phyloP scores from a whole-genome alignment of 2,329 filamentous ascomycete species.

The Tympanopsis confertula region DNA sequence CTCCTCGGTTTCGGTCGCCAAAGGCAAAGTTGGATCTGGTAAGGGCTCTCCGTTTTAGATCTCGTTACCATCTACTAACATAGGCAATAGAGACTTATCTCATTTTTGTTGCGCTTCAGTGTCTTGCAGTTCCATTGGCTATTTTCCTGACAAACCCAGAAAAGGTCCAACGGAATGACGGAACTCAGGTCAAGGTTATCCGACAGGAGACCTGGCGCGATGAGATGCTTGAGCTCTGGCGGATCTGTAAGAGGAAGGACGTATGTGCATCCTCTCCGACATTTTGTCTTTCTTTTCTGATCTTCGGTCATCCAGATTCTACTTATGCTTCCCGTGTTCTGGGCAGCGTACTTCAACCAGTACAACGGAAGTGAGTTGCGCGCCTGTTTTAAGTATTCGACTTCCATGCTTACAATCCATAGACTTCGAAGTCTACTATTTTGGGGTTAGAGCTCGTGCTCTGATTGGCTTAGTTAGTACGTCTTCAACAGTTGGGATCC shows the following conservation, averaged over 20 bases:
- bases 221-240: constrained; percentile 23
- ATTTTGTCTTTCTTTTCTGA: too few relatives aligned
- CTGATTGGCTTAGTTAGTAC: constrained; percentile 32
- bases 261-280: too few relatives aligned
- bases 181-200: constrained; percentile 21
- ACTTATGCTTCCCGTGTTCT: constrained; percentile 27
- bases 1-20: neutral
- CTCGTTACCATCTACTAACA: constrained; percentile 9
- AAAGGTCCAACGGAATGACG: constrained; percentile 27
- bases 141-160: constrained; percentile 23
- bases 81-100: constrained; percentile 25
- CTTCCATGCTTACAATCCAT: constrained; percentile 15
- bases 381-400: too few relatives aligned
- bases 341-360: constrained; percentile 30
- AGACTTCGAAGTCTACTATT: constrained; percentile 36
- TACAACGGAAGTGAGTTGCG: constrained; percentile 12
- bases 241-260: constrained; percentile 7
- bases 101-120: constrained; percentile 27
- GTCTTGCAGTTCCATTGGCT: constrained; percentile 20
- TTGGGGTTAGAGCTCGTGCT: constrained; percentile 30
- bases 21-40: neutral
- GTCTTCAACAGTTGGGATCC: too few relatives aligned
- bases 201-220: constrained; percentile 23
- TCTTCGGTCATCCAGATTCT: constrained; percentile 21
- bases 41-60: constrained; percentile 9